Evolutionary conservation across 345 rosid genomes (phyloP).

Genomic region (Toxicodendron radicans): DNA sequence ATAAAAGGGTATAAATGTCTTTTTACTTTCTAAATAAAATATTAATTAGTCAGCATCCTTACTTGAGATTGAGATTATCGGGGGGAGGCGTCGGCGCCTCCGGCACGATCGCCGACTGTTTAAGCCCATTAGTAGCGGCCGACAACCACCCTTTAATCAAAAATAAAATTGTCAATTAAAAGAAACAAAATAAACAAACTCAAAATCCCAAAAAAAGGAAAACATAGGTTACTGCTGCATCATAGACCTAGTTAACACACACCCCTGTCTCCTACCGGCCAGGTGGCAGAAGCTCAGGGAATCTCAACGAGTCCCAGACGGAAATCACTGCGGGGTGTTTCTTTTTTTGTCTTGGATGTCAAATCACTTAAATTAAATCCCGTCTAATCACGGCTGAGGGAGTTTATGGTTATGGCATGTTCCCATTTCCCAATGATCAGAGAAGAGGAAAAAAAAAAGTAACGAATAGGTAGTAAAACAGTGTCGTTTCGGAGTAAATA

Average conservation of each 20-base stretch:
- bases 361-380: constrained; percentile 27
- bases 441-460: too few relatives aligned
- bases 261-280: constrained; percentile 6
- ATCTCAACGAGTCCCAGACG: constrained; percentile 15
- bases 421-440: too few relatives aligned
- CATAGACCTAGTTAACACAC: not conserved
- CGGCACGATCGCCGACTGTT: constrained; percentile 19
- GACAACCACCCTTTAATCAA: constrained; percentile 43
- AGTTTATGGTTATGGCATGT: too few relatives aligned
- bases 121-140: constrained; percentile 30
- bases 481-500: constrained; percentile 15
- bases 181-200: not conserved
- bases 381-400: constrained; percentile 30
- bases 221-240: not conserved
- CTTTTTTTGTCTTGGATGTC: constrained; percentile 9
- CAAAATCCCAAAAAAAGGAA: not conserved
- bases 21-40: not conserved
- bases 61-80: constrained; percentile 60
- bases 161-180: not conserved
- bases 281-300: constrained; percentile 38
- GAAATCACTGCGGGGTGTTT: not conserved
- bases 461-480: not conserved
- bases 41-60: not conserved
- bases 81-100: constrained; percentile 24
- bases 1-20: too few relatives aligned